A percentile compares a stretch with the other conserved stretches of the same genome.
These are phyloP conservation scores for Myxozyma geophila DNA, from an alignment of 805 yeast species.

Conservation along the genomic window DNA sequence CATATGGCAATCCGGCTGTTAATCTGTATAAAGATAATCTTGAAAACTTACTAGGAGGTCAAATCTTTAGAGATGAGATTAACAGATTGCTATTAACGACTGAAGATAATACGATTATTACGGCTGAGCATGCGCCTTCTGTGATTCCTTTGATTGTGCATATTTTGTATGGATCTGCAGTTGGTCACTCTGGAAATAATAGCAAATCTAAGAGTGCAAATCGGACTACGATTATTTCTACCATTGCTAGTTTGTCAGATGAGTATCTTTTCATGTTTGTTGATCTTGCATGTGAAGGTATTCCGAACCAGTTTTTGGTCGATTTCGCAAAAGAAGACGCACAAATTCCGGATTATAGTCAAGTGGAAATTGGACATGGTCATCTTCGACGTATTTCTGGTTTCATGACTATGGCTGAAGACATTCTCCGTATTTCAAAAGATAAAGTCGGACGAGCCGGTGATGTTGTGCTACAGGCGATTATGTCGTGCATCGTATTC, in stretches of 20 bases:
- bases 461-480: conserved; percentile 12
- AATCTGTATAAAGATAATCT: conserved; percentile 75
- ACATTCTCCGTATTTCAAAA: conserved; percentile 26
- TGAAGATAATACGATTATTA: conserved; percentile 56
- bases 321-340: conserved; percentile 4
- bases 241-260: conserved; percentile 61
- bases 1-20: conserved; percentile 62
- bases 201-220: conserved; percentile 75
- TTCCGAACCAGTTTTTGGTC: conserved; percentile 21
- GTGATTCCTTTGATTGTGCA: conserved; percentile 77
- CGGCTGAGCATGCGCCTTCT: conserved; percentile 59
- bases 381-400: conserved; percentile 34
- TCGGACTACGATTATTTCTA: conserved; percentile 69
- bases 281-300: conserved; percentile 43
- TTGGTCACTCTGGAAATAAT: conserved; percentile 46
- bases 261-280: conserved; percentile 63
- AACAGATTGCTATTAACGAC: conserved; percentile 61
- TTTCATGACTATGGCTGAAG: conserved; percentile 38
- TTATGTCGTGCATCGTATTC: conserved; percentile 28
- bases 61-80: conserved; percentile 83
- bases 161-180: conserved; percentile 77
- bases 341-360: conserved; percentile 8
- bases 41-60: conserved; percentile 76
- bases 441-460: conserved; percentile 22
- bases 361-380: conserved; percentile 12